Evolutionary conservation across 768 basidiomycete genomes (phyloP).

Genomic region (Xerocomellus dryophilus): DNA sequence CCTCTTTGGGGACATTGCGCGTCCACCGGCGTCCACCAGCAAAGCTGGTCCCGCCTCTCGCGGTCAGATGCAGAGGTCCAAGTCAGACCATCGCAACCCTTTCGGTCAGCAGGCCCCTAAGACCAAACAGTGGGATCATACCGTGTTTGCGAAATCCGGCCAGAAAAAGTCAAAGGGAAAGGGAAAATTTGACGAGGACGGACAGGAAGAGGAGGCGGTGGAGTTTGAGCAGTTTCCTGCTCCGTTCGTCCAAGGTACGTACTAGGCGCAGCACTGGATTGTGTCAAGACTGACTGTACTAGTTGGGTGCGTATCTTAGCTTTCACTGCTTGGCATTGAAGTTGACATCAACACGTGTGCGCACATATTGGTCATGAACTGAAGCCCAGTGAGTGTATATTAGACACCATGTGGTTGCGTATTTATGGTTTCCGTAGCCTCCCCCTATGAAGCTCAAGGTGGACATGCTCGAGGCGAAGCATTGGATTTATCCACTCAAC

Average conservation of each 20-base stretch:
- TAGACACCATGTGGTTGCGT: background rate
- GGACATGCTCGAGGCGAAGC: slow-evolving; percentile 75
- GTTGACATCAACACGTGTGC: slow-evolving; percentile 3
- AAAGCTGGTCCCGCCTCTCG: slow-evolving; percentile 29
- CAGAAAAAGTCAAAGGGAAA: slow-evolving; percentile 57
- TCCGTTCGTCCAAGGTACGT: slow-evolving; percentile 67
- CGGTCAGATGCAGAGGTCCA: slow-evolving; percentile 40
- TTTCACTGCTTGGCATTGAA: background rate
- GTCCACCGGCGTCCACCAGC: slow-evolving; percentile 31
- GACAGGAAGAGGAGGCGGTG: slow-evolving; percentile 55
- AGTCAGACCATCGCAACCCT: slow-evolving; percentile 38
- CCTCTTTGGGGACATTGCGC: slow-evolving; percentile 59
- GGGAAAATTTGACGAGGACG: slow-evolving; percentile 52
- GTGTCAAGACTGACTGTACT: slow-evolving; percentile 11
- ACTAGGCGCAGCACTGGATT: background rate
- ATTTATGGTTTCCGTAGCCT: slow-evolving; percentile 40
- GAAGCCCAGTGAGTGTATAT: slow-evolving; percentile 30
- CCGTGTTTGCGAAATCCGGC: slow-evolving; percentile 81
- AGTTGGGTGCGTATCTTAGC: slow-evolving; percentile 51
- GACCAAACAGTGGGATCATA: slow-evolving; percentile 89
- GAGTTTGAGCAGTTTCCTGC: slow-evolving; percentile 86
- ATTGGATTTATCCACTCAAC: slow-evolving; percentile 93
- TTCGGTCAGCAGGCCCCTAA: slow-evolving; percentile 60
- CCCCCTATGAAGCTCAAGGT: slow-evolving; percentile 74
- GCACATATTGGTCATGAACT: background rate